Percentiles rank a stretch among this genome's conserved stretches.
Conservation (phyloP, 2,329 filamentous ascomycete species). For the Rhynchosporium secalis region DNA sequence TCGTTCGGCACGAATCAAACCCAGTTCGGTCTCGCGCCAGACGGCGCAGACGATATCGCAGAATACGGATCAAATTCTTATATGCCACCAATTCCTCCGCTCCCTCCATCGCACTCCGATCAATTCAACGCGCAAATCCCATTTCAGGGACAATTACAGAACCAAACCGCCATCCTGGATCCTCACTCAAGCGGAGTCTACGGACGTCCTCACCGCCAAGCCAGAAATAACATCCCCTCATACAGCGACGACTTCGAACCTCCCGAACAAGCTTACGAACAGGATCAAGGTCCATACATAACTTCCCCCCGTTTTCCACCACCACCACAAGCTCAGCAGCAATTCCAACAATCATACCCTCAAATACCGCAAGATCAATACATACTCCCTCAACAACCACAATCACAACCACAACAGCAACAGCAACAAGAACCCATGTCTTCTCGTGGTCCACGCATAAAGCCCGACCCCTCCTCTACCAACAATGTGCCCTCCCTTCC, state of each 20-base stretch:
- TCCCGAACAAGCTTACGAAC: conserved; percentile 3
- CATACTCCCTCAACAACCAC: not conserved
- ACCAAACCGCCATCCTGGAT: conserved; percentile 20
- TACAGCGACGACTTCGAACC: conserved; percentile 18
- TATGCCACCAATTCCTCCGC: conserved; percentile 36
- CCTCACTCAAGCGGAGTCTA: conserved; percentile 6
- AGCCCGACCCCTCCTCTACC: conserved; percentile 19
- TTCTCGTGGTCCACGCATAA: conserved; percentile 22
- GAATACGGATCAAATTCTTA: conserved; percentile 30
- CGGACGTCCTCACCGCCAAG: conserved; percentile 14
- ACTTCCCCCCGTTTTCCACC: not conserved
- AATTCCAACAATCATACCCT: not conserved
- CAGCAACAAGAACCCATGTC: conserved; percentile 24
- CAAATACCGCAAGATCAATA: no score
- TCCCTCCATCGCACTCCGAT: conserved; percentile 34
- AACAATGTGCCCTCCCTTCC: conserved; percentile 4
- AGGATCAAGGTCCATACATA: conserved; percentile 2
- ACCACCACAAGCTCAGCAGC: not conserved
- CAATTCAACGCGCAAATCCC: conserved; percentile 17
- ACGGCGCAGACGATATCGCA: conserved; percentile 20
- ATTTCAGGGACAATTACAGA: conserved; percentile 23
- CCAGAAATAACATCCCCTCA: conserved; percentile 12
- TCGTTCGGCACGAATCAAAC: conserved; percentile 21
- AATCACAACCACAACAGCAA: conserved; percentile 5
- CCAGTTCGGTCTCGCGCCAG: conserved; percentile 18